Conservation (phyloP, 129 eudicot species). For the Centaurea solstitialis region DNA sequence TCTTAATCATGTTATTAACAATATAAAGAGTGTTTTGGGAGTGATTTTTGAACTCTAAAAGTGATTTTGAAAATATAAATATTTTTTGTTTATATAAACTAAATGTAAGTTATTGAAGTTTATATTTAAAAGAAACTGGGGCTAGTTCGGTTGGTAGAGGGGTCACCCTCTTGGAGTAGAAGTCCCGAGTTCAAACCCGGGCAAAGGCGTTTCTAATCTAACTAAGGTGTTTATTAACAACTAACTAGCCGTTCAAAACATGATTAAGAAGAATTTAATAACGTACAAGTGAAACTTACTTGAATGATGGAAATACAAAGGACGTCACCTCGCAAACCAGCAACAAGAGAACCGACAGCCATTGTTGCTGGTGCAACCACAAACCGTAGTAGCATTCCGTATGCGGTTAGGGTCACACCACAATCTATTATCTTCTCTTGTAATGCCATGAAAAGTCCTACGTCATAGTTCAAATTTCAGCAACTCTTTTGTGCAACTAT, state of each 20-base stretch:
- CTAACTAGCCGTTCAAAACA: too few species aligned
- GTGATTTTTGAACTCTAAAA: too few species aligned
- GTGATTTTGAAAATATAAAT: too few species aligned
- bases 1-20: background rate
- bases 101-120: too few species aligned
- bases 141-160: too few species aligned
- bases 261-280: background rate
- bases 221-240: too few species aligned
- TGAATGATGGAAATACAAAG: constrained; percentile 61
- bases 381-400: constrained; percentile 57
- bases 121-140: too few species aligned
- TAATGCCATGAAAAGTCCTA: constrained; percentile 78
- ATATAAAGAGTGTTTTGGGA: too few species aligned
- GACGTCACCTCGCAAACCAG: constrained; percentile 53
- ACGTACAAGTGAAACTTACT: constrained; percentile 26
- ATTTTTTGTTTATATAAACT: too few species aligned
- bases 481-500: background rate
- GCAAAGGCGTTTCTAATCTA: too few species aligned
- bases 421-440: constrained; percentile 66
- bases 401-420: constrained; percentile 44
- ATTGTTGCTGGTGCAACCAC: constrained; percentile 52
- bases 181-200: too few species aligned
- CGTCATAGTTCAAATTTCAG: constrained; percentile 11
- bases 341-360: constrained; percentile 41
- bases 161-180: too few species aligned